Conservation (phyloP, 2,329 filamentous ascomycete species). For the Knoxdaviesia capensis region DNA sequence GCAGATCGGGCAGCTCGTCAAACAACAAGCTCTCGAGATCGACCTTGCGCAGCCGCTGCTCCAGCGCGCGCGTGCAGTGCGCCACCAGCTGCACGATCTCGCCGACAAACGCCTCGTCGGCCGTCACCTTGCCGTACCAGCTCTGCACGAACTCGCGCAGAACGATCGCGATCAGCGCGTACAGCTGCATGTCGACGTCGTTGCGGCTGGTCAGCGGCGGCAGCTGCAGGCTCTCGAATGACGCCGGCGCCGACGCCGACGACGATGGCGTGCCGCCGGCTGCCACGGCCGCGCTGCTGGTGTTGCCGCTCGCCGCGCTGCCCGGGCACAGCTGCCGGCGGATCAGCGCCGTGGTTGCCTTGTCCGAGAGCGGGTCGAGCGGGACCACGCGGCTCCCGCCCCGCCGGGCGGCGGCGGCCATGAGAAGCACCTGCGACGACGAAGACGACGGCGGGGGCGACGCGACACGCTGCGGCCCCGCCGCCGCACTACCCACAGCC, state of each 20-base stretch:
- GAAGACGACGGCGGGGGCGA: too few relatives aligned
- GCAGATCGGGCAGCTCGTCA: constrained; percentile 68
- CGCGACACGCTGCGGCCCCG: too few relatives aligned
- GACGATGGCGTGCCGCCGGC: too few relatives aligned
- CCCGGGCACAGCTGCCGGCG: constrained; percentile 66
- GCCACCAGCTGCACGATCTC: constrained; percentile 83
- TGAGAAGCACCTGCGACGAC: constrained; percentile 1
- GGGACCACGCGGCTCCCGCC: constrained; percentile 6
- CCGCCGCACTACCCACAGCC: too few relatives aligned
- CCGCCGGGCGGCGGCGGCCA: too few relatives aligned
- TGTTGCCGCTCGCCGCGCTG: constrained; percentile 38
- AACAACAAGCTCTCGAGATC: constrained; percentile 68
- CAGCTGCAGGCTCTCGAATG: constrained; percentile 65
- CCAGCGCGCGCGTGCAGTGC: constrained; percentile 72
- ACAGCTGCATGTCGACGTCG: constrained; percentile 81
- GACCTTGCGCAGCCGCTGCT: constrained; percentile 64
- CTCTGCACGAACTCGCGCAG: constrained; percentile 76
- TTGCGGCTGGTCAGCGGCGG: constrained; percentile 88
- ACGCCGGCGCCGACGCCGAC: constrained; percentile 22
- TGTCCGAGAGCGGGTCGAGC: constrained; percentile 45
- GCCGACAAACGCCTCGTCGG: constrained; percentile 70
- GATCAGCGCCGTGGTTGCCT: constrained; percentile 61
- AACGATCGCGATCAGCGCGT: constrained; percentile 69
- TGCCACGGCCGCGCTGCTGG: constrained; percentile 19
- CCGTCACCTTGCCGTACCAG: constrained; percentile 87